These are phyloP conservation scores for Colletotrichum falcatum DNA, from an alignment of 2,329 filamentous ascomycete genomes.

Conservation along the genomic window DNA sequence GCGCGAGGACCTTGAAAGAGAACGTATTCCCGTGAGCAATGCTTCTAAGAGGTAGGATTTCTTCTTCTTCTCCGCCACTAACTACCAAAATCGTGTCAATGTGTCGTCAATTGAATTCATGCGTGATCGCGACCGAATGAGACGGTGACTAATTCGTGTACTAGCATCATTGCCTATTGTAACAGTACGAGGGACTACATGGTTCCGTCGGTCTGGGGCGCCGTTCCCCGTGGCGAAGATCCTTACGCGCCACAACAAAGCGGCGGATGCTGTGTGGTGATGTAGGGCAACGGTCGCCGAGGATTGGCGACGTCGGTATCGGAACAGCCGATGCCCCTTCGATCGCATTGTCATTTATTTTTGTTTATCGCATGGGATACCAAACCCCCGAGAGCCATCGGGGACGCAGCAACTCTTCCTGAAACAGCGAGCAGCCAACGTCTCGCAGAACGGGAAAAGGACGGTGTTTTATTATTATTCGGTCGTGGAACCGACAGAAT, in stretches of 20 bases:
- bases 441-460: constrained; percentile 16
- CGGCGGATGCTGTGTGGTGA: constrained; percentile 93
- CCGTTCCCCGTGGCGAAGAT: constrained; percentile 93
- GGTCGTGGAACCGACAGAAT: constrained; percentile 30
- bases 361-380: constrained; percentile 38
- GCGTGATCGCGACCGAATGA: neutral
- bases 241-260: constrained; percentile 97
- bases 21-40: constrained; percentile 95
- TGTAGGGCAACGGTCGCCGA: constrained; percentile 66
- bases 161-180: constrained; percentile 96
- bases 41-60: constrained; percentile 82
- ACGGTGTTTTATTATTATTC: constrained; percentile 16
- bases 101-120: neutral
- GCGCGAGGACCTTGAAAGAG: constrained; percentile 94
- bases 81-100: neutral
- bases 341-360: constrained; percentile 34
- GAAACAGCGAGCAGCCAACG: constrained; percentile 30
- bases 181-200: constrained; percentile 99
- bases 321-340: constrained; percentile 17
- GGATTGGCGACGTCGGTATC: constrained; percentile 24
- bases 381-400: constrained; percentile 31
- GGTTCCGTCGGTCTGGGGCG: constrained; percentile 97
- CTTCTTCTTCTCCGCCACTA: neutral
- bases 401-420: constrained; percentile 25
- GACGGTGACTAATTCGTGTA: constrained; percentile 24